phyloP scores from a whole-genome alignment of 2,329 filamentous ascomycete genomes.

The Didymella sp. region DNA sequence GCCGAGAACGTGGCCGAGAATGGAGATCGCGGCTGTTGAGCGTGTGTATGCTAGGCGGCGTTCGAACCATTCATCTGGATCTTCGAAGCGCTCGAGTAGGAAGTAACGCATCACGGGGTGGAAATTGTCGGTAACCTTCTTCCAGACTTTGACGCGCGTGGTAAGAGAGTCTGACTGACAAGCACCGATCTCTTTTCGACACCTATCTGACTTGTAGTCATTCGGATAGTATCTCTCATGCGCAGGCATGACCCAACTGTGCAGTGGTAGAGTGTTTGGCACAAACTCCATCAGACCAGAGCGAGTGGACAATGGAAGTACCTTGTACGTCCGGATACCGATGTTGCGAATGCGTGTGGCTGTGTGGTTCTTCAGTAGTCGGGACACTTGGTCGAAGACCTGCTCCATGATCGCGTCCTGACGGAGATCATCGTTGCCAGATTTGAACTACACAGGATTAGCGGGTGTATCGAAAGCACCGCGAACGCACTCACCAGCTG shows the following conservation, averaged over 20 bases:
- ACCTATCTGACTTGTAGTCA: slow-evolving; percentile 77
- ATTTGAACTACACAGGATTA: slow-evolving; percentile 71
- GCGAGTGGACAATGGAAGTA: slow-evolving; percentile 82
- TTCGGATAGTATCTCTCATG: slow-evolving; percentile 86
- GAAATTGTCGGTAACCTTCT: slow-evolving; percentile 79
- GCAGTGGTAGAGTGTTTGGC: slow-evolving; percentile 86
- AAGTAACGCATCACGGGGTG: slow-evolving; percentile 96
- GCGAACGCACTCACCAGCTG: slow-evolving; percentile 68
- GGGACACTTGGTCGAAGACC: slow-evolving; percentile 95
- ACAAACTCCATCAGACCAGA: slow-evolving; percentile 98
- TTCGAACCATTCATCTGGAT: slow-evolving; percentile 95
- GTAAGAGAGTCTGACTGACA: slow-evolving; percentile 75
- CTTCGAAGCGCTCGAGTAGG: slow-evolving; percentile 92
- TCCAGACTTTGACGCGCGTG: slow-evolving; percentile 75
- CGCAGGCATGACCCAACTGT: slow-evolving; percentile 90
- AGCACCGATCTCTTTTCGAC: slow-evolving; percentile 78
- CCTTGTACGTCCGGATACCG: slow-evolving; percentile 95
- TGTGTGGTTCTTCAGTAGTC: slow-evolving; percentile 83
- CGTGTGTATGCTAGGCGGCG: slow-evolving; percentile 89
- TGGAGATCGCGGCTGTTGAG: slow-evolving; percentile 92
- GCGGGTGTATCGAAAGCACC: not conserved
- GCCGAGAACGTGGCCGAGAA: slow-evolving; percentile 90
- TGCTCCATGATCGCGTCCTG: slow-evolving; percentile 99
- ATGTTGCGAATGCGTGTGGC: slow-evolving; percentile 86
- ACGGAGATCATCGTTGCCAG: slow-evolving; percentile 91